A percentile compares a stretch with the other conserved stretches of the same genome.
Conservation (phyloP, 345 rosid species). For the Xanthoceras sorbifolium region DNA sequence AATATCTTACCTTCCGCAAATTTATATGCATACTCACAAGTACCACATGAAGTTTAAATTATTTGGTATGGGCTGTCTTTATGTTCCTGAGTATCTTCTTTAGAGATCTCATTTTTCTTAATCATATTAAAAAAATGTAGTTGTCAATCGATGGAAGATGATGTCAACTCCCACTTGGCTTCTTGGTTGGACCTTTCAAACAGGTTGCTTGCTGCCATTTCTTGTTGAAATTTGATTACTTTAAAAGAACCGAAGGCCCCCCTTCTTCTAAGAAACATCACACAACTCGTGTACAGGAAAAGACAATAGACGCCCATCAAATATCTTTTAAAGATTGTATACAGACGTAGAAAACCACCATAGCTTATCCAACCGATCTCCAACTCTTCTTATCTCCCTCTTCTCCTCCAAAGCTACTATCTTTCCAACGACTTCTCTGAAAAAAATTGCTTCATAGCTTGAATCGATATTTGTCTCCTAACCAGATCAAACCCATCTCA, state of each 20-base stretch:
- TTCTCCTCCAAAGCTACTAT: neutral
- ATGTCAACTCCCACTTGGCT: neutral
- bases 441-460: neutral
- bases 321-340: too few species aligned
- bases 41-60: neutral
- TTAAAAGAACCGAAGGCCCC: too few species aligned
- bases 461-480: neutral
- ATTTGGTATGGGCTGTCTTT: neutral
- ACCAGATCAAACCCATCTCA: neutral
- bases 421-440: neutral
- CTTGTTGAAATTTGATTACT: too few species aligned
- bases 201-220: neutral
- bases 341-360: too few species aligned
- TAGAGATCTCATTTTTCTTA: neutral
- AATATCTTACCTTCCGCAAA: neutral
- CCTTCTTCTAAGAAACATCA: neutral
- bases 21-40: neutral
- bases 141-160: neutral
- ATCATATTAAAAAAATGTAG: neutral
- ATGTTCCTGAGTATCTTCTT: neutral
- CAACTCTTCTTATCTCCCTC: neutral
- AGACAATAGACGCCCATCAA: neutral
- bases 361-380: neutral
- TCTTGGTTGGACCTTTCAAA: neutral
- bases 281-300: neutral